phyloP scores from a whole-genome alignment of 192 early-diverging fungal species.

The Backusella macrospora region DNA sequence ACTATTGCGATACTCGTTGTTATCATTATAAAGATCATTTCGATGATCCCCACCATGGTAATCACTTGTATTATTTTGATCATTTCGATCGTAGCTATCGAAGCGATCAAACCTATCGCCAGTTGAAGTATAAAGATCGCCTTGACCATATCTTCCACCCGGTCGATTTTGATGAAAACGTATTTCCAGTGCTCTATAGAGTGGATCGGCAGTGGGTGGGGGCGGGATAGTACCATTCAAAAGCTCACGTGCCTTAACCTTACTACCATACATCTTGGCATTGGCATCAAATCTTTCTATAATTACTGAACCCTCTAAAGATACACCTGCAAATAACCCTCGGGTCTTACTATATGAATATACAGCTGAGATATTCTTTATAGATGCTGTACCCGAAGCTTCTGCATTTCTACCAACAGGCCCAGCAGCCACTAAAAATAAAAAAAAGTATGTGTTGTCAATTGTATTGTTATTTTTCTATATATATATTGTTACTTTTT shows the following conservation, averaged over 20 bases:
- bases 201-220: constrained; percentile 73
- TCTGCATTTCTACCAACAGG: constrained; percentile 88
- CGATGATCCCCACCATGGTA: background rate
- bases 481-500: background rate
- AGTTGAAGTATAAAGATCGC: background rate
- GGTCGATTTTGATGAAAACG: constrained; percentile 9
- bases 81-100: background rate
- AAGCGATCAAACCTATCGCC: constrained; percentile 6
- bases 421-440: constrained; percentile 73
- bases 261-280: constrained; percentile 90
- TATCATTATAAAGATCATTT: background rate
- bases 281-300: constrained; percentile 91
- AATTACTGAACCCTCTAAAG: constrained; percentile 75
- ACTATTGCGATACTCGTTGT: background rate
- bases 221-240: constrained; percentile 73
- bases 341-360: constrained; percentile 90
- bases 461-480: background rate
- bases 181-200: constrained; percentile 71
- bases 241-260: constrained; percentile 78
- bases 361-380: constrained; percentile 78
- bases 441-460: background rate
- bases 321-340: constrained; percentile 88
- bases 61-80: background rate
- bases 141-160: background rate
- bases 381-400: constrained; percentile 68